Evolutionary conservation across 345 rosid genomes (phyloP), one percentile per base, ranked within the genome.

Genomic region (Chamaenerion angustifolium): DNA sequence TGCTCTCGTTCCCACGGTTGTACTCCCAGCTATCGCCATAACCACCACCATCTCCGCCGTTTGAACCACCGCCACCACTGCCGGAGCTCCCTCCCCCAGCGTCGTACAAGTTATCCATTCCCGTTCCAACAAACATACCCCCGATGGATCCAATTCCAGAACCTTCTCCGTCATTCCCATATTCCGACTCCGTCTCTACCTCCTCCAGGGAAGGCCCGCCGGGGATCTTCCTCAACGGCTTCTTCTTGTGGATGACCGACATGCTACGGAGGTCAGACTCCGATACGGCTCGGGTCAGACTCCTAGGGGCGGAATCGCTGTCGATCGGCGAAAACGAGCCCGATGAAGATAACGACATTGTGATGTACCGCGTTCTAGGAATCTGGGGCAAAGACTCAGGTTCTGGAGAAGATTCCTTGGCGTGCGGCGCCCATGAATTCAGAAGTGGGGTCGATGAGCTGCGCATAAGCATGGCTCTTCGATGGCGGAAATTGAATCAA

Each of bases 391-490:
- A 41, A 41, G 57, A 64, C 42, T 81, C 89, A 0, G 62, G 17
- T 1, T 78, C 82, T 13, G 77, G 68, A 12, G 70, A 67, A 14
- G 67, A 46, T 12, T 82, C 94, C 48, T 61, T 79, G 18, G 66
- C 51, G 9, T 76, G 74, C 1, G 62, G 55, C 81, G 82, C 68
- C 2, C 90, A 71, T 4, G 98, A 73, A 21, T 76, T 72, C 27
- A 72, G 73, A 40, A 86, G 2, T 15, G 98, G 95, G 14, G 88
- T 76, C 41, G 98, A 86, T 8, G 95, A 64, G 58, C 89, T 80
- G 10, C 95, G 68, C 10, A 90, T 51, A 41, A 90, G 82, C 96
- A 90, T 86, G 23, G 43, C 23, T 8, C 42, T 8, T 49, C 37
- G 13, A 35, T 10, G 11, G 43, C 27, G 50, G 6, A 12, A 8